Percentiles rank a stretch among this genome's conserved stretches.
Evolutionary conservation across 768 basidiomycete genomes (phyloP).

Genomic region (Tremella mesenterica): DNA sequence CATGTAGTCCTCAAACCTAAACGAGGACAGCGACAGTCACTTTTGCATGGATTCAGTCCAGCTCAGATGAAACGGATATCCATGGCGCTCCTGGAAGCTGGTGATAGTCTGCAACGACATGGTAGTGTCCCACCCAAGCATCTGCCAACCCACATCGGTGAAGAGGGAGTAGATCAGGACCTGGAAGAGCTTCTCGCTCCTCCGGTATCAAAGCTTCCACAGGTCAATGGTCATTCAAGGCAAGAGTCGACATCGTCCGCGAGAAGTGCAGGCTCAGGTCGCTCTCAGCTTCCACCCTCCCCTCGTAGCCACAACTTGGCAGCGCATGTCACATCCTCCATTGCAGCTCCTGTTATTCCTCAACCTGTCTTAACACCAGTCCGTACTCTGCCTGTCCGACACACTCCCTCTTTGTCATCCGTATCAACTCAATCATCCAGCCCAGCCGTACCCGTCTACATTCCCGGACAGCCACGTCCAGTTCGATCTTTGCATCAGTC

Average conservation of each 20-base stretch:
- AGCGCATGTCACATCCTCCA: slow-evolving; percentile 13
- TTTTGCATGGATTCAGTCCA: slow-evolving; percentile 24
- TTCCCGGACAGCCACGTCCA: slow-evolving; percentile 36
- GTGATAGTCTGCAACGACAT: slow-evolving; percentile 1
- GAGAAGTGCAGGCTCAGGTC: background rate
- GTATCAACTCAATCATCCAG: slow-evolving; percentile 4
- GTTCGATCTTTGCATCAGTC: slow-evolving; percentile 24
- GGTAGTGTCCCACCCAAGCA: background rate
- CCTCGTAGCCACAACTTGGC: slow-evolving; percentile 25
- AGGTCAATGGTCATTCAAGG: slow-evolving; percentile 8
- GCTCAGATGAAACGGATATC: slow-evolving; percentile 38
- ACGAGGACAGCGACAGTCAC: slow-evolving; percentile 20
- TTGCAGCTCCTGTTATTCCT: background rate
- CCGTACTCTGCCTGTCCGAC: slow-evolving; percentile 17
- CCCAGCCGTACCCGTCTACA: slow-evolving; percentile 19
- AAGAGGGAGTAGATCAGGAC: too few relatives aligned
- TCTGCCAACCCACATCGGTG: slow-evolving; percentile 1
- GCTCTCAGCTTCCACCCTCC: slow-evolving; percentile 17
- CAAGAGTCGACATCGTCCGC: background rate
- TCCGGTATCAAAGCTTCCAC: background rate
- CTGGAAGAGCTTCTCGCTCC: slow-evolving; percentile 27
- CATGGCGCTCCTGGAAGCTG: slow-evolving; percentile 28
- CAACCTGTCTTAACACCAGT: slow-evolving; percentile 23
- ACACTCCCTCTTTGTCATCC: slow-evolving; percentile 16
- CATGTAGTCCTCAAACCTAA: too few relatives aligned